A percentile compares a stretch with the other conserved stretches of the same genome.
Evolutionary conservation across 176 grass and related monocot species (phyloP).

Genomic region (Ensete glaucum): DNA sequence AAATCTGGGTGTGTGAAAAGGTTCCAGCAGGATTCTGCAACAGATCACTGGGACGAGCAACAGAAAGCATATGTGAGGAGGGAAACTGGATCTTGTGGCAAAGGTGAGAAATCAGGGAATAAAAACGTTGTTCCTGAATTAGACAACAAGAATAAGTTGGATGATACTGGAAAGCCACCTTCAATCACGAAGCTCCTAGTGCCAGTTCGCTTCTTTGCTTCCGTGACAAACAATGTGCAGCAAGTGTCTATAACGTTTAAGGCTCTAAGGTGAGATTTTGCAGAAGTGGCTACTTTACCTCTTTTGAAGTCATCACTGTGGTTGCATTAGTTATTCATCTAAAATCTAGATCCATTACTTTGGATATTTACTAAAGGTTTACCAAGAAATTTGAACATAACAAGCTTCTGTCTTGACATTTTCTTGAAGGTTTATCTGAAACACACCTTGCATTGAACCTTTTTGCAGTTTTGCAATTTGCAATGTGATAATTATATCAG

Average conservation of each 20-base stretch:
- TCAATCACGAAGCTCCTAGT: constrained; percentile 67
- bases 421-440: not conserved
- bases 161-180: constrained; percentile 25
- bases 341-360: not conserved
- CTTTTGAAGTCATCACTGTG: not conserved
- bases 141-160: constrained; percentile 41
- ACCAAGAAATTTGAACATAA: not conserved
- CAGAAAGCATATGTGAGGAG: constrained; percentile 1
- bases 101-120: constrained; percentile 28
- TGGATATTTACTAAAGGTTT: not conserved
- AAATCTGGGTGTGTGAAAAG: constrained; percentile 85
- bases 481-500: no score
- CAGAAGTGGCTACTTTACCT: constrained; percentile 8
- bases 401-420: not conserved
- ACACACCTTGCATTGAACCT: not conserved
- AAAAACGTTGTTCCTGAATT: constrained; percentile 45
- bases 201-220: constrained; percentile 49
- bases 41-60: constrained; percentile 22
- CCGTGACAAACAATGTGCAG: constrained; percentile 57
- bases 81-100: constrained; percentile 8
- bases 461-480: not conserved
- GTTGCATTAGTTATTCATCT: constrained; percentile 4
- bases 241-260: constrained; percentile 77
- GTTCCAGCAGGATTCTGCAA: constrained; percentile 41
- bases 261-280: constrained; percentile 54